Evolutionary conservation across 2,329 filamentous ascomycete species (phyloP), one percentile per base, ranked within the genome.

Genomic region (Alternaria conjuncta): DNA sequence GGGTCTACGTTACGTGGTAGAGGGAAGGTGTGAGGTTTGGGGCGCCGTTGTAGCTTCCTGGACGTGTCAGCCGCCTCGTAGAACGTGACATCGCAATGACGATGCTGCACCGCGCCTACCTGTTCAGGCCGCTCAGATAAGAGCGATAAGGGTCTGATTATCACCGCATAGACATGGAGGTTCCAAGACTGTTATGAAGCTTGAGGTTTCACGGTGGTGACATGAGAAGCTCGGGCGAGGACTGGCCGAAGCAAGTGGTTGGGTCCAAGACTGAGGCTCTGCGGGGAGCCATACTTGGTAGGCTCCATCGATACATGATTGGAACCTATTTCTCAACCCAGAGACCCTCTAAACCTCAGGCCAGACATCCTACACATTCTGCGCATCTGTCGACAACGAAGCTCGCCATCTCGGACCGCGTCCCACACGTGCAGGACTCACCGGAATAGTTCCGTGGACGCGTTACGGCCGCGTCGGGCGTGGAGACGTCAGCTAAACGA

Each of bases 41-140:
- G 9, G 43, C n/a, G 54, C 44, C 23, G 36, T 26, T 46, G 54
- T 12, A 28, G 32, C 54, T 20, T 18, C 15, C 15, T 44, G 56
- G 50, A 61, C 56, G 55, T 60, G 61, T 61, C 55, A 60, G 57
- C 51, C 47, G 23, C 49, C 55, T 41, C 55, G 53, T 41, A 53
- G 49, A 60, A 60, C 57, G 43, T 62, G 43, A 62, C 55, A 28
- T 43, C n/a, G 60, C 63, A 36, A 68, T 66, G 51, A 60, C 65
- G 69, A 65, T 63, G 49, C 23, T 47, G 36, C 55, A 50, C 36
- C 47, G 53, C 58, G 43, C 62, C 60, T 70, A 67, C 63, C 62
- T 68, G 23, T 58, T 50, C 32, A 9, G n/a, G 4, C 7, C 18
- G 30, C 46, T 44, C 46, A 21, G 21, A 46, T 30, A 41, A 44